Base-by-base conservation (phyloP, 2,329 filamentous ascomycete genomes). In the Calonectria pteridis region DNA sequence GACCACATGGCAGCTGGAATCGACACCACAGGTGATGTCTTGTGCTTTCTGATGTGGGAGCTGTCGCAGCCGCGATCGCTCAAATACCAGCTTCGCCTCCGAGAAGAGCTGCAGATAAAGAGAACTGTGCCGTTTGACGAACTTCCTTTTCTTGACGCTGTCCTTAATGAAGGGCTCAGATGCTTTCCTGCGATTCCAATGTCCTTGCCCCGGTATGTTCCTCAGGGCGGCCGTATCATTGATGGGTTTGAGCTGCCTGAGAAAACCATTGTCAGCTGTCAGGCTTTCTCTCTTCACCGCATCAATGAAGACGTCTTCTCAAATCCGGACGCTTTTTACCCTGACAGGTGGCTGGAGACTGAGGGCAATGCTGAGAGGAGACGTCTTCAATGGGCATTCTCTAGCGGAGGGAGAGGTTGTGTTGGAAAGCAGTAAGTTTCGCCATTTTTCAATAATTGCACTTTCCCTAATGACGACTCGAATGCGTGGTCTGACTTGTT, bases 291-390 rank as follows among this genome's bases (percentile, higher is more conserved):
- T 14, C 86, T 92, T 40, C 90, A 93, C 75, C 88, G 89, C 26
- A 85, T 91, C 70, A 89, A 93, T 76, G 82, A 85, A 14, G 88
- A 92, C 70, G 93, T 95, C 1, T 98, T 97, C 82, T 92, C 93
- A 1, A 89, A 95, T 53, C 94, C 95, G 0, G 94, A 98, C 73
- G 85, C 83, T 7, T 98, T 96, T 81, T 88, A 93, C 65, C 96
- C 96, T 0, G 94, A 96, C 71, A 90, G 96, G 77, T 98, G 96
- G 96, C 90, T 98, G 76, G 91, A 89, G 20, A 88, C 89, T 11
- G 89, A 93, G 58, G 95, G 94, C 2, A 94, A 96, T 78, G 89
- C 93, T 73, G 94, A 96, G 78, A 87, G 91, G 71, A 90, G 90
- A 77, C 86, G 90, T 53, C 79, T 91, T 10, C 90, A 93, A 79